Evolutionary conservation across 2,329 filamentous ascomycete genomes (phyloP).

Genomic region (Cercospora sesami): DNA sequence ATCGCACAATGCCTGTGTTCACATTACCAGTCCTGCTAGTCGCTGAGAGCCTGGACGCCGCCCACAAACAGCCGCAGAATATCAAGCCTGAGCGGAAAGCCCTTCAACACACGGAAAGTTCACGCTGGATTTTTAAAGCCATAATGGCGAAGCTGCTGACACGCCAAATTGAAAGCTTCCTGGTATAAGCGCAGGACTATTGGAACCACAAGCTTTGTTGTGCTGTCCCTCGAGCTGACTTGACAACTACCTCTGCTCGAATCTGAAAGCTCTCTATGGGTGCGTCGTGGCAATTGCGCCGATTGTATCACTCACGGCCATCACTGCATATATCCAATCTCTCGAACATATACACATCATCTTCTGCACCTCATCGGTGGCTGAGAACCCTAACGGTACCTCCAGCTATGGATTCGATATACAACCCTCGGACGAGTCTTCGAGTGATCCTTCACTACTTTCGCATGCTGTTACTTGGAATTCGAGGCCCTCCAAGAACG

Average conservation of each 20-base stretch:
- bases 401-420: not conserved
- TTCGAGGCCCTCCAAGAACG: not conserved
- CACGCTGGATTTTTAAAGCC: not conserved
- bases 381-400: not conserved
- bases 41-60: not conserved
- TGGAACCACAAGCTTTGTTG: not conserved
- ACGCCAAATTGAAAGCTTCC: not conserved
- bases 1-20: not conserved
- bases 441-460: not conserved
- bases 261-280: not conserved
- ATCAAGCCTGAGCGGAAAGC: not conserved
- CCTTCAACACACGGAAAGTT: not conserved
- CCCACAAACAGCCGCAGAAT: not conserved
- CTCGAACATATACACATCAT: not conserved
- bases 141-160: not conserved
- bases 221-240: not conserved
- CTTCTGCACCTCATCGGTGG: not conserved
- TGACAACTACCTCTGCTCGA: not conserved
- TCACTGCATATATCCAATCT: not conserved
- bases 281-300: not conserved
- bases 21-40: not conserved
- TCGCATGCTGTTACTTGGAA: not conserved
- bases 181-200: not conserved
- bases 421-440: not conserved
- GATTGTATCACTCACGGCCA: not conserved